Evolutionary conservation across 2,329 filamentous ascomycete species (phyloP), one percentile per base, ranked within the genome.

Genomic region (Colletotrichum plurivorum): DNA sequence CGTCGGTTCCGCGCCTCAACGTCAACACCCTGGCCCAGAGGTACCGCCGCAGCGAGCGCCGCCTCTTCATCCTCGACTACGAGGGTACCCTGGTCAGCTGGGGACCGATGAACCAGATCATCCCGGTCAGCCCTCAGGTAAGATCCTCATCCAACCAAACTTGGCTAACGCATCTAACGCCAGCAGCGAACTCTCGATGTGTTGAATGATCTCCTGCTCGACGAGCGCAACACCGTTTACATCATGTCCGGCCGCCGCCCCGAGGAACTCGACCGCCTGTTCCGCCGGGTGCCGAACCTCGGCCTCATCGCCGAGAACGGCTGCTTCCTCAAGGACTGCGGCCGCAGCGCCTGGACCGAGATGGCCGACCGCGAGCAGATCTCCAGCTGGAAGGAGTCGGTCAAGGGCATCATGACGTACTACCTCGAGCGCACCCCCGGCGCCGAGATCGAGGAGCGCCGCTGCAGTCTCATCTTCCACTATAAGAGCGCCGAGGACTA

Each of bases 251-350:
- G 93, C 9, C 91, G 94, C 41, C 93, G 91, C 73, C 93, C 94
- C 0, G 93, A 97, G 74, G 94, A 98, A 75, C 90, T 98, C 41
- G 94, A 97, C 73, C 89, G 92, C 5, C 85, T 97, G 1, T 98
- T 98, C 85, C 91, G 91, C 60, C 89, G 92, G 25, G 92, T 98
- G 1, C 92, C 93, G 5, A 92, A 92, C 69, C 84, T 98, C 3
- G 96, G 96, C 3, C 85, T 98, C 5, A 97, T 98, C 72, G 95
- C 95, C 0, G 95, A 98, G 81, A 98, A 97, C 73, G 95, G 95
- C 2, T 97, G 94, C 78, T 98, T 97, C 81, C 84, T 98, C 66
- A 93, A 93, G 73, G 88, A 93, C 71, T 89, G 88, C 53, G 88
- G 90, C 20, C 86, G 84, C 16, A 87, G 88, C 25, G 85, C 88